phyloP scores from a whole-genome alignment of 345 rosid genomes.

The Iberis pinnata region DNA sequence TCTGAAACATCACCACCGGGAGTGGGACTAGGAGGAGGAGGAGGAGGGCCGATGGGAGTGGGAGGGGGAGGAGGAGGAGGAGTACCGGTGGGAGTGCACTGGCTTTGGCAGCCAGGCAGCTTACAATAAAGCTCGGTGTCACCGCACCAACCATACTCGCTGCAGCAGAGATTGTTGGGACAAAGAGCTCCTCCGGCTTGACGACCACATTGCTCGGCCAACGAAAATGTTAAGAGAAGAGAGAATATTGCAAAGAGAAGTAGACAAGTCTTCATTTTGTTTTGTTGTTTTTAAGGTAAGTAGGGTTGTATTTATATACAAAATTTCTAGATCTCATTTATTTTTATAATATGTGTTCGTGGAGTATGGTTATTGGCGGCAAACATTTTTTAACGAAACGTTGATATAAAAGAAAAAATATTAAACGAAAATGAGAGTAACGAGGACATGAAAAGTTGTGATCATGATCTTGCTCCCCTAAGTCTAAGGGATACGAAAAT shows the following conservation, averaged over 20 bases:
- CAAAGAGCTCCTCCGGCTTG: conserved; percentile 48
- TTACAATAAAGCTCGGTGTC: conserved; percentile 33
- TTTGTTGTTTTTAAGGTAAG: neutral
- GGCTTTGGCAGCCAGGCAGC: conserved; percentile 53
- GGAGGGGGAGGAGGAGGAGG: conserved; percentile 9
- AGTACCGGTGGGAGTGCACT: conserved; percentile 32
- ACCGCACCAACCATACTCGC: conserved; percentile 52
- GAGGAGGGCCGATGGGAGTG: conserved; percentile 20
- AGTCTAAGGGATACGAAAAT: too few species aligned
- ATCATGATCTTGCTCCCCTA: too few species aligned
- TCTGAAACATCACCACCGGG: conserved; percentile 17
- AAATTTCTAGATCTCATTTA: too few species aligned
- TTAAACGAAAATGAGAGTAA: too few species aligned
- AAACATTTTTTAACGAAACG: too few species aligned
- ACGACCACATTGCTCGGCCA: conserved; percentile 49
- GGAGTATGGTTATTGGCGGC: too few species aligned
- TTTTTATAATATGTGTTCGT: too few species aligned
- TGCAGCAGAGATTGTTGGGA: conserved; percentile 39
- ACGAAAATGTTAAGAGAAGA: conserved; percentile 4
- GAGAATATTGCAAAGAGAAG: conserved; percentile 11
- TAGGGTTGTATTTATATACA: conserved; percentile 5
- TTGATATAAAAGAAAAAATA: too few species aligned
- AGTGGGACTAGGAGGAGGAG: neutral
- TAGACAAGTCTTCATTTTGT: conserved; percentile 25
- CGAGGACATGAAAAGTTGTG: too few species aligned